phyloP scores from a whole-genome alignment of 2,329 filamentous ascomycete species.

The Pseudogymnoascus sp. region DNA sequence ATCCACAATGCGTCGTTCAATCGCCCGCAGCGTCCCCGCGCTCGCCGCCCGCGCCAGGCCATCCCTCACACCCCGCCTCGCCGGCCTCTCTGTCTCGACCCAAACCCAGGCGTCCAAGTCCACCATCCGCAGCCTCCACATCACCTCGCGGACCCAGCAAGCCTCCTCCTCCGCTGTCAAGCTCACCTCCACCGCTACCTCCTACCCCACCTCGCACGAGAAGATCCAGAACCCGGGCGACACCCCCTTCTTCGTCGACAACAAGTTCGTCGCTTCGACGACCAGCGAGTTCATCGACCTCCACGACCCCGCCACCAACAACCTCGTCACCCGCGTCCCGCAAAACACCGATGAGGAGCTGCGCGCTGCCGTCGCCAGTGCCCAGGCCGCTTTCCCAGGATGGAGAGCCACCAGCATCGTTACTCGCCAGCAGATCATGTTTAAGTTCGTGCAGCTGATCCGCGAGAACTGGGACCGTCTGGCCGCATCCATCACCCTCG shows the following conservation, averaged over 20 bases:
- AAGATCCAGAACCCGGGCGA: slow-evolving; percentile 59
- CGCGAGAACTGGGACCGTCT: slow-evolving; percentile 78
- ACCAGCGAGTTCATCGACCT: slow-evolving; percentile 70
- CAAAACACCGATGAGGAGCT: slow-evolving; percentile 75
- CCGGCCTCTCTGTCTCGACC: slow-evolving; percentile 24
- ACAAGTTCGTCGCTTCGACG: slow-evolving; percentile 63
- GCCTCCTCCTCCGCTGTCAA: slow-evolving; percentile 33
- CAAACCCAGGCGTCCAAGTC: slow-evolving; percentile 21
- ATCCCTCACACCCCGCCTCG: slow-evolving; percentile 18
- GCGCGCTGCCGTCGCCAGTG: slow-evolving; percentile 65
- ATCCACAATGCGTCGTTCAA: slow-evolving; percentile 26
- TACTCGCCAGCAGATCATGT: slow-evolving; percentile 75
- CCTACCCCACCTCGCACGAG: slow-evolving; percentile 65
- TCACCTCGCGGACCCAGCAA: slow-evolving; percentile 47
- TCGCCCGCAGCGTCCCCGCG: slow-evolving; percentile 24
- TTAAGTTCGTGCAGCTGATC: slow-evolving; percentile 73
- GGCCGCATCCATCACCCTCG: slow-evolving; percentile 76
- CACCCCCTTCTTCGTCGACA: slow-evolving; percentile 77
- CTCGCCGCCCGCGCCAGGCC: slow-evolving; percentile 19
- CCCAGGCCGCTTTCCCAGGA: slow-evolving; percentile 64
- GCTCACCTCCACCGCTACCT: slow-evolving; percentile 47
- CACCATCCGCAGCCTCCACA: slow-evolving; percentile 48
- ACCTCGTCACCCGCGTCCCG: slow-evolving; percentile 74
- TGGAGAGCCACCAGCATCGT: slow-evolving; percentile 70
- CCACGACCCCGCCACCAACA: slow-evolving; percentile 77